Conservation (phyloP, 352 stramenopile species). For the Phytopythium cucurbitacearum region DNA sequence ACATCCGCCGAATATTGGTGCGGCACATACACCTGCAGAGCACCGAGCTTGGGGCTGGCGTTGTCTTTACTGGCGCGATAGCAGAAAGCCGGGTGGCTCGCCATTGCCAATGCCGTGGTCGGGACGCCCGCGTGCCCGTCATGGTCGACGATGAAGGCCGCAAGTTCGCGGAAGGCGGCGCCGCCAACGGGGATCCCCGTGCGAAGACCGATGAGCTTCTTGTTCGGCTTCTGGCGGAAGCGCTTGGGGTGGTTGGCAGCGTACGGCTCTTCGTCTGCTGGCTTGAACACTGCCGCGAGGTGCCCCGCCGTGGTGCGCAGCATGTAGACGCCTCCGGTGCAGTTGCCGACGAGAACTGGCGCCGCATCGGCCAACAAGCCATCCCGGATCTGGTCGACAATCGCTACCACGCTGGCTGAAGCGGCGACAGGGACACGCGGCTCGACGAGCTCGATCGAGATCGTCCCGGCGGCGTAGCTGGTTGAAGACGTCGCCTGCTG, state of each 20-base stretch:
- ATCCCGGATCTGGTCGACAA: neutral
- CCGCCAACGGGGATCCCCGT: slow-evolving; percentile 37
- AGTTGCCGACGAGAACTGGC: slow-evolving; percentile 49
- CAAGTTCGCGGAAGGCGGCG: slow-evolving; percentile 51
- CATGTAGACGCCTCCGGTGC: slow-evolving; percentile 64
- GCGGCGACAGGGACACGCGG: neutral
- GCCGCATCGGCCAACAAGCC: slow-evolving; percentile 21
- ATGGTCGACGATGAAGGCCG: slow-evolving; percentile 49
- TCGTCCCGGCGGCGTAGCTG: no score
- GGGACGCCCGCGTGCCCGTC: slow-evolving; percentile 43
- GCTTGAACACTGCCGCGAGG: slow-evolving; percentile 61
- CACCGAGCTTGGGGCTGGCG: slow-evolving; percentile 16
- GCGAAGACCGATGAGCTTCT: slow-evolving; percentile 25
- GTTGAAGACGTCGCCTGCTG: no score
- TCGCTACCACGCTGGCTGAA: neutral
- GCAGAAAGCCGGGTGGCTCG: slow-evolving; percentile 37
- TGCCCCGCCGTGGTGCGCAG: slow-evolving; percentile 34
- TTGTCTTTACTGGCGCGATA: slow-evolving; percentile 3
- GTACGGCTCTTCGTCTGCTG: slow-evolving; percentile 58
- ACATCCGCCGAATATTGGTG: slow-evolving; percentile 68
- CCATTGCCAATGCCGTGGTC: slow-evolving; percentile 29
- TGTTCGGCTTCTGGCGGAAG: slow-evolving; percentile 9
- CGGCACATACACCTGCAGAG: slow-evolving; percentile 53
- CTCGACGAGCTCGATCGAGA: no score
- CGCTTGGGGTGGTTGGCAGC: slow-evolving; percentile 60